Conservation (phyloP, 257 asterid genomes). For the Solanum sejunctum region DNA sequence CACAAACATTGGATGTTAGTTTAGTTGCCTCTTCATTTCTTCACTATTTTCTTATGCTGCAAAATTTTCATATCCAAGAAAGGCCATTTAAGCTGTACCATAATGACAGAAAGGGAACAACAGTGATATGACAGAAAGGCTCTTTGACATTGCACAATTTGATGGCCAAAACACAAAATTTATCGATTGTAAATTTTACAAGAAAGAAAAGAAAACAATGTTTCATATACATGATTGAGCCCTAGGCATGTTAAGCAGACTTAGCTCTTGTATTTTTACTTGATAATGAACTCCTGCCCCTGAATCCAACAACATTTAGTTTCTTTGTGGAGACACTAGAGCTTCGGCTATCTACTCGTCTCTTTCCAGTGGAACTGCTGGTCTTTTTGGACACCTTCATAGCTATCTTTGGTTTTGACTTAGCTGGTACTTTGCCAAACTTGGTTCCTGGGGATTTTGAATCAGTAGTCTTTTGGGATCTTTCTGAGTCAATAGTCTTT, state of each 20-base stretch:
- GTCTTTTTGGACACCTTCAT: slow-evolving; percentile 25
- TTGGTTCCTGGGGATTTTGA: slow-evolving; percentile 4
- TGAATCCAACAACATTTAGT: slow-evolving; percentile 84
- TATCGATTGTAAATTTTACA: neutral
- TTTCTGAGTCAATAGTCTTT: slow-evolving; percentile 12
- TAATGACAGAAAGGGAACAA: neutral
- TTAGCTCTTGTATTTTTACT: slow-evolving; percentile 16
- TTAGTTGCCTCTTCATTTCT: neutral
- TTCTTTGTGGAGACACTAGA: slow-evolving; percentile 33
- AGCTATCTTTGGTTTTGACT: slow-evolving; percentile 21
- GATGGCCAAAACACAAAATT: neutral
- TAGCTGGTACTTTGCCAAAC: slow-evolving; percentile 23
- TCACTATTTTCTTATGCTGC: neutral
- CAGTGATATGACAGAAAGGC: neutral
- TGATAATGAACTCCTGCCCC: slow-evolving; percentile 57
- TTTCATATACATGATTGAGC: neutral
- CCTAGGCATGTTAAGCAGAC: slow-evolving; percentile 18
- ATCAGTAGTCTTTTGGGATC: neutral
- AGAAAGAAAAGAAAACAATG: neutral
- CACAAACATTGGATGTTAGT: slow-evolving; percentile 8
- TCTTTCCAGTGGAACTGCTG: slow-evolving; percentile 24
- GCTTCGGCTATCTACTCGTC: slow-evolving; percentile 18
- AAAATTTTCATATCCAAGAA: neutral
- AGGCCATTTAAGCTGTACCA: too few species aligned
- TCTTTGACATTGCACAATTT: neutral